A percentile compares a stretch with the other conserved stretches of the same genome.
phyloP scores from a whole-genome alignment of 1,284 basidiomycete genomes.

The Microbotryum intermedium region DNA sequence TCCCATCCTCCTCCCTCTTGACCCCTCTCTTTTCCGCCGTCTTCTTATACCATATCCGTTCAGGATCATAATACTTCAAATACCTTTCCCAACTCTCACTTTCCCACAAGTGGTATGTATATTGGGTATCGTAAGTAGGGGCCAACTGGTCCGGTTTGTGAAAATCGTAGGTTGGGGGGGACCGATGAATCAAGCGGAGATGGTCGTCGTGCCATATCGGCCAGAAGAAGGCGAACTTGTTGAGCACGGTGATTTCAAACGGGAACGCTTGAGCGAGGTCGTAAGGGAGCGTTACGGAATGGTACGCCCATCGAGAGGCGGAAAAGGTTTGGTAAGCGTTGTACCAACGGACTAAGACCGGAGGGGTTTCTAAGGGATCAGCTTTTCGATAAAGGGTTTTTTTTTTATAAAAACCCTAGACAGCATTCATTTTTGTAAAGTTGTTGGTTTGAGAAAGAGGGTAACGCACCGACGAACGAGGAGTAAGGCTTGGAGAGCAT shows the following conservation, averaged over 20 bases:
- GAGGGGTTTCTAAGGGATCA: too few species aligned
- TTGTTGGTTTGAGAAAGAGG: too few species aligned
- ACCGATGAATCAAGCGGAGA: slow-evolving; percentile 18
- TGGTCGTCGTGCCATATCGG: slow-evolving; percentile 41
- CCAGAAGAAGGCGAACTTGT: slow-evolving; percentile 45
- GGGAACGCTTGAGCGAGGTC: slow-evolving; percentile 41
- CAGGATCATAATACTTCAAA: slow-evolving; percentile 19
- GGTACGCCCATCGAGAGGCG: background rate
- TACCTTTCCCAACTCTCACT: slow-evolving; percentile 11
- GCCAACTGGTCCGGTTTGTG: slow-evolving; percentile 2
- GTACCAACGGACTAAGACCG: too few species aligned
- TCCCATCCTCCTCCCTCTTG: slow-evolving; percentile 15
- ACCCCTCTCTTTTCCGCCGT: slow-evolving; percentile 3
- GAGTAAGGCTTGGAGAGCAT: slow-evolving; percentile 42
- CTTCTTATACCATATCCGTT: slow-evolving; percentile 12
- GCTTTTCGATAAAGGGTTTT: too few species aligned
- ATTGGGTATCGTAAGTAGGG: slow-evolving; percentile 8
- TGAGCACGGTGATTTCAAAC: slow-evolving; percentile 43
- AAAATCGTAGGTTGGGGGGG: slow-evolving; percentile 3
- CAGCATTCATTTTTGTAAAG: too few species aligned
- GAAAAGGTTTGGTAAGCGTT: too few species aligned
- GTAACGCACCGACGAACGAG: slow-evolving; percentile 37
- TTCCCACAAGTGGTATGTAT: slow-evolving; percentile 29
- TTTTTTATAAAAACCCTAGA: too few species aligned
- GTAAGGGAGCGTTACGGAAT: background rate